Base-by-base conservation (phyloP, 2,329 filamentous ascomycete genomes). In the Alternaria sp. region DNA sequence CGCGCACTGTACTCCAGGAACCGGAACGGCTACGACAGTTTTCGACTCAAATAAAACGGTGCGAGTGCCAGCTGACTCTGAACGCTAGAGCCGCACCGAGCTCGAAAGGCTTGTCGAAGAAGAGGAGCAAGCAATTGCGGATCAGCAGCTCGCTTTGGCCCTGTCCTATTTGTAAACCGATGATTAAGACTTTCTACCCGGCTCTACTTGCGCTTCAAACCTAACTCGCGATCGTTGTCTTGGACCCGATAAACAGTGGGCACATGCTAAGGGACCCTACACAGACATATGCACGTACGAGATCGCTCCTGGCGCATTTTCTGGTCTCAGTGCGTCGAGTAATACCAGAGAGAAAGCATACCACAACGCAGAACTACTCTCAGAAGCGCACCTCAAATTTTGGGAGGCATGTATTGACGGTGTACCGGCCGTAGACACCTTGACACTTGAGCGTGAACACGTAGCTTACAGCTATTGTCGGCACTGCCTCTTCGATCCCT, bases 101-200 rank as follows among this genome's bases (percentile, higher is more conserved):
- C 63, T 64, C 32, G 36, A 24, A 11, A 59, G 22, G 12, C 59
- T 70, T 14, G 8, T 69, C 2, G 51, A 54, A 20, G 62, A 66
- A 47, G 65, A 69, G 47, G 52, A 38, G 12, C 64, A 64, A 28
- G 63, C 66, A 9, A 51, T 51, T 8, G n/a, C 16, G 22, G 66
- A 67, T 44, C 64, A 70, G 26, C 43, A 60, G 11, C 52, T 69
- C 14, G 65, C 63, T 16, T 47, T 59, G 44, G 48, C n/a, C 12
- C 38, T 69, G 16, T 46, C 57, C 8, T 53, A 48, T 11, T 14
- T 59, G 7, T n/a, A 38, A 2, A 30, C 38, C 7, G 28, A 44
- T 3, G 20, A 57, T 16, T 32, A 51, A 9, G 30, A 44, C 3
- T 30, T 18, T 46, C 20, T 57, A 44, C 43, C 22, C 26, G 51